phyloP scores from a whole-genome alignment of 768 basidiomycete genomes.

The Leccinum imitatum region DNA sequence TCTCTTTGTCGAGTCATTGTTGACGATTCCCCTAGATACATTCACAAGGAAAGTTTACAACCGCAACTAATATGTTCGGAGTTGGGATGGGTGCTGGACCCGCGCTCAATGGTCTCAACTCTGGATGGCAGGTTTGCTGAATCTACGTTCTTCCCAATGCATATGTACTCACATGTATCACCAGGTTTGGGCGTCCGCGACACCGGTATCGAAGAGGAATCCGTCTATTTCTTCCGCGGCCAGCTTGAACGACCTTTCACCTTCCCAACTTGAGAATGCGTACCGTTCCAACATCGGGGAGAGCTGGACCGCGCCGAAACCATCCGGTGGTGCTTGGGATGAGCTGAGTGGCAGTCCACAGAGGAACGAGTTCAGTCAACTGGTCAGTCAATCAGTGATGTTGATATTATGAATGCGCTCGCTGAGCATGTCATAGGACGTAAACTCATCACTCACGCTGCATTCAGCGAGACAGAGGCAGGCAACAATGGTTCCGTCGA shows the following conservation, averaged over 20 bases:
- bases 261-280: conserved; percentile 43
- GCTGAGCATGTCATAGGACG: conserved; percentile 38
- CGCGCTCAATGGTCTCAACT: conserved; percentile 51
- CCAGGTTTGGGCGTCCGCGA: conserved; percentile 59
- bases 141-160: conserved; percentile 8
- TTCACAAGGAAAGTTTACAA: conserved; percentile 45
- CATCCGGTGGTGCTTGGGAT: conserved; percentile 60
- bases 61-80: conserved; percentile 50
- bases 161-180: conserved; percentile 8
- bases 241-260: conserved; percentile 49
- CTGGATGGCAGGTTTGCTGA: conserved; percentile 65
- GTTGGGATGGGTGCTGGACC: conserved; percentile 48
- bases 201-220: conserved; percentile 54
- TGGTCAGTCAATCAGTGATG: conserved; percentile 39
- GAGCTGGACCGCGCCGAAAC: conserved; percentile 50
- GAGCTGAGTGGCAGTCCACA: conserved; percentile 49
- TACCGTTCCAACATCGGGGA: conserved; percentile 51
- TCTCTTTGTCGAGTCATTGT: neutral
- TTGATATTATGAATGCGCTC: conserved; percentile 1
- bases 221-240: conserved; percentile 61
- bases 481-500: conserved; percentile 36
- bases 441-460: conserved; percentile 40
- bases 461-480: conserved; percentile 50
- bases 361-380: conserved; percentile 48
- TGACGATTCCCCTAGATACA: conserved; percentile 32